Conservation (phyloP, 495 filamentous ascomycete genomes). For the Talaromyces nanjingensis region DNA sequence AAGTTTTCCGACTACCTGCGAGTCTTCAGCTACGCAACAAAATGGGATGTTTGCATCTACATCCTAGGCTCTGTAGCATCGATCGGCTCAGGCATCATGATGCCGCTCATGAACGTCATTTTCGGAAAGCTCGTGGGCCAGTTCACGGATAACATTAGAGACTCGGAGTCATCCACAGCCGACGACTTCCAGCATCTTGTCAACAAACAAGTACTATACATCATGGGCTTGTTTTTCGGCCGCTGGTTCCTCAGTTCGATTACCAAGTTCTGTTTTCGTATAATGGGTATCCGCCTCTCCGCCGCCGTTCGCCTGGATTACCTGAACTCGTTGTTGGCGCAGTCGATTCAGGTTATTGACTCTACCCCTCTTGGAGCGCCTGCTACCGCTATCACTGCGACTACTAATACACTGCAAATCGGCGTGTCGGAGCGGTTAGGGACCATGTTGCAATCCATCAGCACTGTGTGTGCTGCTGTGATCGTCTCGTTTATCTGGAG, state of each 20-base stretch:
- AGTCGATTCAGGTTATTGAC: conserved; percentile 29
- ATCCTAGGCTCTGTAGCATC: background rate
- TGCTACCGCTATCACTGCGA: conserved; percentile 25
- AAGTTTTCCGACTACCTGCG: conserved; percentile 1
- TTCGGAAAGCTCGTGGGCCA: conserved; percentile 34
- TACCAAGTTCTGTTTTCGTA: conserved; percentile 13
- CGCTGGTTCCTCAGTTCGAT: conserved; percentile 15
- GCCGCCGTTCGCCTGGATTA: conserved; percentile 26
- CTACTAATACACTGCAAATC: conserved; percentile 31
- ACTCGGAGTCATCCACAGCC: conserved; percentile 8
- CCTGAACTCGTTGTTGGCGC: conserved; percentile 22
- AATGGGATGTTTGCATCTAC: background rate
- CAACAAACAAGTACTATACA: conserved; percentile 19
- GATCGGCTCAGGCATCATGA: background rate
- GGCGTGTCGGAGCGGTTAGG: conserved; percentile 30
- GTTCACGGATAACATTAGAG: conserved; percentile 18
- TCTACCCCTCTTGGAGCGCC: conserved; percentile 25
- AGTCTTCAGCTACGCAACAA: background rate
- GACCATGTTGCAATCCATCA: conserved; percentile 17
- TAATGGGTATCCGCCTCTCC: conserved; percentile 18
- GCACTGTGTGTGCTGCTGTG: conserved; percentile 24
- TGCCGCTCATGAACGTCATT: conserved; percentile 35
- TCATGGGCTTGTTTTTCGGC: conserved; percentile 18
- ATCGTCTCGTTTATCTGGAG: conserved; percentile 23
- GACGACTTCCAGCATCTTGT: conserved; percentile 18